Conservation (phyloP, 495 filamentous ascomycete genomes). For the Parmelia sp. region DNA sequence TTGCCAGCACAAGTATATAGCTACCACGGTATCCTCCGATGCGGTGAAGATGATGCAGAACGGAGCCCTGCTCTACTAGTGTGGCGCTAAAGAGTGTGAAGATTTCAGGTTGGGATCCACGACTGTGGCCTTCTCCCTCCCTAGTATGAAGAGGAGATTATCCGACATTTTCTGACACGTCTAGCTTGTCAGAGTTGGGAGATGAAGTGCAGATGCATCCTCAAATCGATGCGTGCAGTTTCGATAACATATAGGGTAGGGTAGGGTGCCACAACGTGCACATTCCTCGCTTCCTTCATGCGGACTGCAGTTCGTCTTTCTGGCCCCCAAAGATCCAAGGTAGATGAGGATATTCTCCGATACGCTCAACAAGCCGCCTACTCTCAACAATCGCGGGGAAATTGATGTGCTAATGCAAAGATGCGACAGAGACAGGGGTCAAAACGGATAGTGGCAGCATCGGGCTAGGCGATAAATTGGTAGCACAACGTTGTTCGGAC, state of each 20-base stretch:
- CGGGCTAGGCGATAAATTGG: conserved; percentile 5
- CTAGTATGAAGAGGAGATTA: neutral
- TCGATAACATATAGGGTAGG: neutral
- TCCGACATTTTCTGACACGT: neutral
- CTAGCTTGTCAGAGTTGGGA: neutral
- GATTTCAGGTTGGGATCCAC: conserved; percentile 8
- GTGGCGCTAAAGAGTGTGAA: conserved; percentile 19
- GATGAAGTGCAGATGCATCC: neutral
- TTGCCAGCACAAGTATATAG: conserved; percentile 19
- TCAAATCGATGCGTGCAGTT: neutral
- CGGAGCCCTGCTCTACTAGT: conserved; percentile 26
- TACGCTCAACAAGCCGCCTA: conserved; percentile 15
- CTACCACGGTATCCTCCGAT: neutral
- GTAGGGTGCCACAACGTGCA: conserved; percentile 12
- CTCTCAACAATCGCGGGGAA: conserved; percentile 15
- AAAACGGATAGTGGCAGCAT: conserved; percentile 12
- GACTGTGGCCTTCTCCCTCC: conserved; percentile 2
- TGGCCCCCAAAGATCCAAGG: conserved; percentile 13
- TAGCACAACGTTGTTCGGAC: conserved; percentile 10
- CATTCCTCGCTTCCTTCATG: conserved; percentile 18
- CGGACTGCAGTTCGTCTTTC: conserved; percentile 13
- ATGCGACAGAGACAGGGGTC: conserved; percentile 12
- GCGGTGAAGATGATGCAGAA: conserved; percentile 14
- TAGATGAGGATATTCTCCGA: conserved; percentile 9
- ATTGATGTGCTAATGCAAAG: conserved; percentile 1